Evolutionary conservation across 371 early-diverging fungal species (phyloP), one percentile per base, ranked within the genome.

Genomic region (Mortierella sp.): DNA sequence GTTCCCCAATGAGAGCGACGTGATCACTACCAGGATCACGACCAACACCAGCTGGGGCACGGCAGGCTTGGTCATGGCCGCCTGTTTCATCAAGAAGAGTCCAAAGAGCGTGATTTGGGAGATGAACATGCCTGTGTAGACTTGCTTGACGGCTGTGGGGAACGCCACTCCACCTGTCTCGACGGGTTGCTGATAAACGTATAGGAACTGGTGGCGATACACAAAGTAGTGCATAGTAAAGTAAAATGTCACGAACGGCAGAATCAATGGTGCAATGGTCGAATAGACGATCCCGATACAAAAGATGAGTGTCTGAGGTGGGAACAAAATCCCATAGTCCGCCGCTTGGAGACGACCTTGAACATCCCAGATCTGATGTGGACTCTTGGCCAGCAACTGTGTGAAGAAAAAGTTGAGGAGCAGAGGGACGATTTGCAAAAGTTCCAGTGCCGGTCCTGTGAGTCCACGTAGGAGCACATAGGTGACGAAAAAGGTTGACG

Each of bases 121-220:
- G 19, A 92, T 87, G 51, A 86, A 90, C 57, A 93, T 71, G 34
- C 92, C 92, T 8, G 86, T 83, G 61, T 86, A 90, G 19, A 88
- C 82, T 59, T 94, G 92, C 57, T 84, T 83, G 45, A 91, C 84
- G 9, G 90, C 84, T 39, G 81, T 78, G 5, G 91, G 90, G 74
- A 90, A 93, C 41, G 87, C 86, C 34, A 89, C 82, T 4, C 94
- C 94, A 9, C 90, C 92, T 0, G 90, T 84, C 52, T 86, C 84
- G 64, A 85, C 83, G 55, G 61, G 61, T n/a, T 82, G 82, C 57
- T 88, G 87, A 73, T 91, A 92, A 3, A 94, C 89, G 53, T 92
- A 92, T 62, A 91, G 70, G 82, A 94, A 91, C 54, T 94, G 91
- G 72, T 94, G 93, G 19, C 86, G 79, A 72, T 94, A 94, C 18